phyloP scores from a whole-genome alignment of 2,329 filamentous ascomycete species.

The Sarocladiaceae sp. region DNA sequence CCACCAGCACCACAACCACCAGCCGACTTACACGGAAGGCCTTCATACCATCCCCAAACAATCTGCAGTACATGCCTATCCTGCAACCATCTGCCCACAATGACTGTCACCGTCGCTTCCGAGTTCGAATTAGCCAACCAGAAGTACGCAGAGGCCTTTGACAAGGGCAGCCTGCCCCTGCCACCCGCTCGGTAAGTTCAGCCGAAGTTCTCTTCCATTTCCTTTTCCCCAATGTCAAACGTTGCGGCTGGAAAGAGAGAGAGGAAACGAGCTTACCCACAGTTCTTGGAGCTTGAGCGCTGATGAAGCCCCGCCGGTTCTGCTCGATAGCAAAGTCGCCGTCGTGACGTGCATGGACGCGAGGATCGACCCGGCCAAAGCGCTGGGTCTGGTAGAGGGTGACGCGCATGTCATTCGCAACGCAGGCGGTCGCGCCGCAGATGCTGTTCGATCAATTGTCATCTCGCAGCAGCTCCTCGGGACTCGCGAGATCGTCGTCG shows the following conservation, averaged over 20 bases:
- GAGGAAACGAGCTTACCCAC: constrained; percentile 7
- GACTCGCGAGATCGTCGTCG: constrained; percentile 65
- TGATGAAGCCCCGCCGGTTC: constrained; percentile 5
- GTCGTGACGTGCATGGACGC: constrained; percentile 76
- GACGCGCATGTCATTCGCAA: constrained; percentile 77
- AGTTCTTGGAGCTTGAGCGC: constrained; percentile 6
- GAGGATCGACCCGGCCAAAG: constrained; percentile 59
- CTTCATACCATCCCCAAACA: neutral
- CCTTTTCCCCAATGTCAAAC: neutral
- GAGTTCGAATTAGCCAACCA: constrained; percentile 30
- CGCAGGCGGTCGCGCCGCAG: constrained; percentile 58
- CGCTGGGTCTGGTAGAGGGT: constrained; percentile 65
- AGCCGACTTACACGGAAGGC: neutral
- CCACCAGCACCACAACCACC: no score
- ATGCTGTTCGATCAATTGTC: constrained; percentile 67
- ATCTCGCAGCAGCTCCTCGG: constrained; percentile 76
- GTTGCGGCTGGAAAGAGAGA: neutral
- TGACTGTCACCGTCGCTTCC: constrained; percentile 13
- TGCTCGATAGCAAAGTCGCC: neutral
- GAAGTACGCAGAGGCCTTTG: constrained; percentile 59
- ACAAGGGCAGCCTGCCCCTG: constrained; percentile 58
- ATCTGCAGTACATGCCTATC: neutral
- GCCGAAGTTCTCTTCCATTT: neutral
- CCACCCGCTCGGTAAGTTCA: constrained; percentile 49
- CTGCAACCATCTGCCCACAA: neutral